Conservation (phyloP, 1,284 basidiomycete genomes). For the Uromyces viciae-fabae region DNA sequence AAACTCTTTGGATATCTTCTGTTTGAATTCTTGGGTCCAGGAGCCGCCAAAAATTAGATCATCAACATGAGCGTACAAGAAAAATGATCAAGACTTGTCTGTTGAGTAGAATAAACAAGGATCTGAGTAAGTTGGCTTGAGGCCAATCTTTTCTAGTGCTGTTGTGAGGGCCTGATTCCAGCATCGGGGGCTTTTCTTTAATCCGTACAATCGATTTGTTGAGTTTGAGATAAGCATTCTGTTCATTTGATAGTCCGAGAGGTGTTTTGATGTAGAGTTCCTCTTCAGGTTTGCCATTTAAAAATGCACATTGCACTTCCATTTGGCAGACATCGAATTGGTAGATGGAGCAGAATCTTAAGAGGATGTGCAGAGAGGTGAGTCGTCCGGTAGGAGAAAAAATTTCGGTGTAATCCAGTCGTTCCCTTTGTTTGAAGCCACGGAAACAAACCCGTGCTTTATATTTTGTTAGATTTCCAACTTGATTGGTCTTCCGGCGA, state of each 20-base stretch:
- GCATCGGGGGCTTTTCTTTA: conserved; percentile 23
- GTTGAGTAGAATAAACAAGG: conserved; percentile 1
- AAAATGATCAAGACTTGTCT: background rate
- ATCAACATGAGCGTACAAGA: conserved; percentile 9
- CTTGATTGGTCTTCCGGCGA: background rate
- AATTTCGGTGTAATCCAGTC: background rate
- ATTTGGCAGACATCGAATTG: conserved; percentile 6
- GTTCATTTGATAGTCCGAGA: background rate
- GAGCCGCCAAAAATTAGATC: conserved; percentile 6
- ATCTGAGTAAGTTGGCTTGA: background rate
- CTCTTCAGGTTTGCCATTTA: no score
- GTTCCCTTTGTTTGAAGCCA: conserved; percentile 1
- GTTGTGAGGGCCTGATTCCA: conserved; percentile 10
- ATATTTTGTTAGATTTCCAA: background rate
- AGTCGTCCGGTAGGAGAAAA: conserved; percentile 18
- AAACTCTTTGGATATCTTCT: background rate
- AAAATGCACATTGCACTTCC: conserved; percentile 14
- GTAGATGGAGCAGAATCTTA: background rate
- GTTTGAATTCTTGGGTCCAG: background rate
- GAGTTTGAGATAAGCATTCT: background rate
- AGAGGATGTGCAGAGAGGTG: background rate
- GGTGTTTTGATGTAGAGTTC: background rate
- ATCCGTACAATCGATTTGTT: conserved; percentile 4
- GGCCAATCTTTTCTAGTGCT: background rate
- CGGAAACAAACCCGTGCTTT: background rate